Percentiles rank a stretch among this genome's conserved stretches.
These are phyloP conservation scores for Sclerotinia borealis DNA, from an alignment of 2,329 filamentous ascomycete genomes.

Conservation along the genomic window DNA sequence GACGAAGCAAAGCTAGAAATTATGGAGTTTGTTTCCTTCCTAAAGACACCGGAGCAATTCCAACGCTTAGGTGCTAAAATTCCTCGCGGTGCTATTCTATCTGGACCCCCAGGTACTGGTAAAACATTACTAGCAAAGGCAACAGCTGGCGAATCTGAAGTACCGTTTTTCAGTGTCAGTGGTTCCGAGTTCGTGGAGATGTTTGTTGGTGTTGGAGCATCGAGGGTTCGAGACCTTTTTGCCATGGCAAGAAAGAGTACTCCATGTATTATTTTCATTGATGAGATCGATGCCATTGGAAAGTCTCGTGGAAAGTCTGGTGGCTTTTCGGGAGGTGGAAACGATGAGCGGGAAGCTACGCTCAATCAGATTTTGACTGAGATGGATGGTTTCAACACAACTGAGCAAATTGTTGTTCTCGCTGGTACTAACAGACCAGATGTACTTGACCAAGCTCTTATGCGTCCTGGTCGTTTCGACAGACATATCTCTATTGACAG, in stretches of 20 bases:
- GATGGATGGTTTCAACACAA: conserved; percentile 98
- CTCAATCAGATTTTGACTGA: conserved; percentile 98
- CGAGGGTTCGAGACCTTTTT: conserved; percentile 90
- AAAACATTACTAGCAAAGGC: conserved; percentile 97
- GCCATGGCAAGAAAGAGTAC: conserved; percentile 91
- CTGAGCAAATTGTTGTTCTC: conserved; percentile 91
- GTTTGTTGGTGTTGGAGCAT: conserved; percentile 98
- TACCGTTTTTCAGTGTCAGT: conserved; percentile 97
- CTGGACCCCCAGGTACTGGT: conserved; percentile 96
- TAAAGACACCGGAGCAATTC: conserved; percentile 89
- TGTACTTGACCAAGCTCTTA: conserved; percentile 88
- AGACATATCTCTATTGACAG: conserved; percentile 92
- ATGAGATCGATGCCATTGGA: conserved; percentile 97
- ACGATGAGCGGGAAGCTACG: conserved; percentile 94
- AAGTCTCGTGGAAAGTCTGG: conserved; percentile 79
- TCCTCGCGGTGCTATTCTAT: conserved; percentile 90
- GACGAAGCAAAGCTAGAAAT: conserved; percentile 98
- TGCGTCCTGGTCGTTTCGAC: conserved; percentile 95
- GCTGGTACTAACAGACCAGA: conserved; percentile 96
- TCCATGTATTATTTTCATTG: conserved; percentile 98
- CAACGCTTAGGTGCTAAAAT: conserved; percentile 96
- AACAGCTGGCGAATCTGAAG: conserved; percentile 91
- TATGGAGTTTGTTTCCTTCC: conserved; percentile 97
- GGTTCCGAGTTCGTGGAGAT: conserved; percentile 99
- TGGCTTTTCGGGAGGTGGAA: conserved; percentile 69